Conservation (phyloP, 139 green algal species). For the Chlamydomonas sp. region DNA sequence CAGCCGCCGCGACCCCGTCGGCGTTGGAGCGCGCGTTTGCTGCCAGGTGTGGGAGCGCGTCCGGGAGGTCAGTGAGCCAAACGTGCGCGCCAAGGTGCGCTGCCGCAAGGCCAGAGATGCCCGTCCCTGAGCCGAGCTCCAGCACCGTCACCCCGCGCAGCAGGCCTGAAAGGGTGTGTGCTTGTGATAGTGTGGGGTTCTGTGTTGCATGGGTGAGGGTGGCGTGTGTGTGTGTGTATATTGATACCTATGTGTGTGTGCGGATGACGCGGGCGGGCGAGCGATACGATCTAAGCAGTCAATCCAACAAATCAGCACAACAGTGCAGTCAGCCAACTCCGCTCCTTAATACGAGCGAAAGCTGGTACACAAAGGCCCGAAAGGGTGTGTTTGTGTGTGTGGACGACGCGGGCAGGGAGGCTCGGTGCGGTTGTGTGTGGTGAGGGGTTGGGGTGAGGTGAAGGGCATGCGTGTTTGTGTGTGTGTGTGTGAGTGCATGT, state of each 20-base stretch:
- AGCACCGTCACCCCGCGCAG: not conserved
- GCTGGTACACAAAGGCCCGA: no score
- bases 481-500: not conserved
- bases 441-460: no score
- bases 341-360: no score
- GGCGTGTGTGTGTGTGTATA: not conserved
- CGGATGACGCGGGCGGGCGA: not conserved
- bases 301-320: no score
- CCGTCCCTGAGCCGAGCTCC: conserved; percentile 13
- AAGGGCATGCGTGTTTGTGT: no score
- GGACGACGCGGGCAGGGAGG: no score
- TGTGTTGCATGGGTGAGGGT: not conserved
- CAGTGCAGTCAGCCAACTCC: no score
- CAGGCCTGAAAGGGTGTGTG: not conserved
- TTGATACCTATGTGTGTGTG: not conserved
- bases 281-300: no score
- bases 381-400: no score
- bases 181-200: not conserved
- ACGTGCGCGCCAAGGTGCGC: conserved; percentile 4
- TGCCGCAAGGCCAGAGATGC: conserved; percentile 7
- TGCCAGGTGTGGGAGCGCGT: not conserved
- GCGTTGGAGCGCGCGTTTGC: not conserved
- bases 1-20: not conserved
- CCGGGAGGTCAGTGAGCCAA: conserved; percentile 3
- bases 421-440: no score